Conservation (phyloP, 345 rosid species). For the Arabidopsis arenosa region DNA sequence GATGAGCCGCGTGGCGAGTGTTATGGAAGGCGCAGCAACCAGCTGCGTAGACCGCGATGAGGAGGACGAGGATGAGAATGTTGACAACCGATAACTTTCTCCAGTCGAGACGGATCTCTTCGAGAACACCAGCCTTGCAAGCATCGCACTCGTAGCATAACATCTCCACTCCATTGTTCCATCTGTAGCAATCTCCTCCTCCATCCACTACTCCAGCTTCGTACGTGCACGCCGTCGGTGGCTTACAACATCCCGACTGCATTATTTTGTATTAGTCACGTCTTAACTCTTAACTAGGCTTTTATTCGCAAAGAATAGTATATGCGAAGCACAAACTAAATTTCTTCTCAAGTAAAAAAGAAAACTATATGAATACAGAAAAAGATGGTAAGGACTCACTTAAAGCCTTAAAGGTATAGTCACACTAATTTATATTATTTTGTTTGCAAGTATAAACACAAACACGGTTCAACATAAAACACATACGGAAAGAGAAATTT, state of each 20-base stretch:
- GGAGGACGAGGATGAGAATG: slow-evolving; percentile 66
- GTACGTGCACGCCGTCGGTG: slow-evolving; percentile 85
- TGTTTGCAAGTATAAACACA: too few species aligned
- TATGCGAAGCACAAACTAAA: too few species aligned
- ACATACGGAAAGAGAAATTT: too few species aligned
- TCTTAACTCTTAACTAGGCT: too few species aligned
- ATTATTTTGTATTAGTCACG: neutral
- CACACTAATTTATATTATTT: too few species aligned
- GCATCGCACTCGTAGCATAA: slow-evolving; percentile 95
- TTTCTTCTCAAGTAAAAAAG: too few species aligned
- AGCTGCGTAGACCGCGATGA: slow-evolving; percentile 70
- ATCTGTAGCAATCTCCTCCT: slow-evolving; percentile 77
- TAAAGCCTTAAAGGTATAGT: too few species aligned
- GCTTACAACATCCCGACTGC: slow-evolving; percentile 98
- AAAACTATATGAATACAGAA: too few species aligned
- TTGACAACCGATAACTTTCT: slow-evolving; percentile 79
- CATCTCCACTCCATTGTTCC: slow-evolving; percentile 66
- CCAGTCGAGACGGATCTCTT: slow-evolving; percentile 79
- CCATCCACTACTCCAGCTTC: slow-evolving; percentile 53
- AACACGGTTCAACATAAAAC: too few species aligned
- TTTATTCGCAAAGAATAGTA: too few species aligned
- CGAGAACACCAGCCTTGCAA: slow-evolving; percentile 93
- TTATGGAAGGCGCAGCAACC: slow-evolving; percentile 93
- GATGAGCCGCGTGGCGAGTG: slow-evolving; percentile 68
- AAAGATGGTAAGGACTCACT: too few species aligned